A percentile compares a stretch with the other conserved stretches of the same genome.
phyloP scores from a whole-genome alignment of 208 protist genomes.

The Leishmania tarentolae region DNA sequence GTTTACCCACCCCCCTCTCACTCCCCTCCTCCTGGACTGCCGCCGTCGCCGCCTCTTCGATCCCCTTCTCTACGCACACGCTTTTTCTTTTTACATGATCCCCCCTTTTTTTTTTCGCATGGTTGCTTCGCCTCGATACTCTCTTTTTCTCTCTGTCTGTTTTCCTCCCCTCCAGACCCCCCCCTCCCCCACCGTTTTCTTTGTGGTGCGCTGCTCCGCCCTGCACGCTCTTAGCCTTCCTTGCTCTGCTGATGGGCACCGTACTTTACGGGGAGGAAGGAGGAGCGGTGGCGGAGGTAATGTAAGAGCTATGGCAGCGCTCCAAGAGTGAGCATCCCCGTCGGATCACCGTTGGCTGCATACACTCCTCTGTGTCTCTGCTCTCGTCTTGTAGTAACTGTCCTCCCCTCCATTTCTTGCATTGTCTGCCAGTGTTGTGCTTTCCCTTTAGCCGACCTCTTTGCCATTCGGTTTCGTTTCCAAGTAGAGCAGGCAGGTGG shows the following conservation, averaged over 20 bases:
- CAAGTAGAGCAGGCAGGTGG: background rate
- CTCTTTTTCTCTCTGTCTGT: background rate
- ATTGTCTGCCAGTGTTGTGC: background rate
- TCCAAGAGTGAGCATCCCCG: background rate
- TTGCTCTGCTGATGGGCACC: background rate
- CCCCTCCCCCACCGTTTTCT: background rate
- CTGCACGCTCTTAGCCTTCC: background rate
- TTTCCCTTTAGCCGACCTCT: background rate
- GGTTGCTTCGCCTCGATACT: too few relatives aligned
- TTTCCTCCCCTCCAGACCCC: background rate
- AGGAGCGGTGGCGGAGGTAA: background rate
- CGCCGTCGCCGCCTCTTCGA: too few relatives aligned
- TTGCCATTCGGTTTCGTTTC: background rate
- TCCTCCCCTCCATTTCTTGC: background rate
- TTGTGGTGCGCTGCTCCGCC: background rate
- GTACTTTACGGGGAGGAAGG: background rate
- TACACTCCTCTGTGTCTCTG: slow-evolving; percentile 2
- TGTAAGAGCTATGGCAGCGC: background rate
- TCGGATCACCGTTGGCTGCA: background rate
- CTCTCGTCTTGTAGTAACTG: background rate
- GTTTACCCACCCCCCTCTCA: background rate
- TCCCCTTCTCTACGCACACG: background rate
- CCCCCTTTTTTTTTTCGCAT: background rate
- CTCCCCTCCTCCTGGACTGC: background rate
- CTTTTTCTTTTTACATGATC: too few relatives aligned